Evolutionary conservation across 2,329 filamentous ascomycete species (phyloP).

Genomic region (Colletotrichum kahawae): DNA sequence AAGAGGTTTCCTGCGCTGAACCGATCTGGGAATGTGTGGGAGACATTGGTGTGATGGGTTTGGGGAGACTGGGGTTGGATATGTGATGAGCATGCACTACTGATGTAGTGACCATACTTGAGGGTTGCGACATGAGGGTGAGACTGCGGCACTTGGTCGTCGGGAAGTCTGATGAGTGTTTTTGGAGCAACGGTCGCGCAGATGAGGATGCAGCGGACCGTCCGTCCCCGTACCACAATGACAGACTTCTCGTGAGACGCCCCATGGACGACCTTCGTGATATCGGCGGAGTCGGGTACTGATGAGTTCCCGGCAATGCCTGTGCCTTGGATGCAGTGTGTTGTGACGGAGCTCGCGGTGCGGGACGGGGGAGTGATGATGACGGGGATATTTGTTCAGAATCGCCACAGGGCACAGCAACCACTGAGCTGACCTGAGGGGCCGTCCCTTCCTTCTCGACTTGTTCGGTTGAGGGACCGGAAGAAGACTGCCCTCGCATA

Average conservation of each 20-base stretch:
- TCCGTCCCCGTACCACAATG: slow-evolving; percentile 30
- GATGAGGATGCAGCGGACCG: slow-evolving; percentile 36
- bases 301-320: slow-evolving; percentile 5
- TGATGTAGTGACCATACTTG: slow-evolving; percentile 67
- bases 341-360: background rate
- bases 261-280: slow-evolving; percentile 24
- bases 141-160: slow-evolving; percentile 46
- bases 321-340: slow-evolving; percentile 12
- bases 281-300: slow-evolving; percentile 25
- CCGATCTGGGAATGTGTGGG: slow-evolving; percentile 48
- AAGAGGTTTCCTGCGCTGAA: slow-evolving; percentile 40
- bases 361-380: slow-evolving; percentile 2
- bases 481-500: slow-evolving; percentile 8
- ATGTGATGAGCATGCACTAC: slow-evolving; percentile 71
- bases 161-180: slow-evolving; percentile 49
- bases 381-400: slow-evolving; percentile 17
- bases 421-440: slow-evolving; percentile 19
- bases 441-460: slow-evolving; percentile 10
- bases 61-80: slow-evolving; percentile 66
- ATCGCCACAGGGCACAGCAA: slow-evolving; percentile 18
- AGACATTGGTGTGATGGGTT: slow-evolving; percentile 56
- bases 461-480: slow-evolving; percentile 19
- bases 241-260: slow-evolving; percentile 33
- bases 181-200: slow-evolving; percentile 41
- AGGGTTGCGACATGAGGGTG: slow-evolving; percentile 62